A percentile compares a stretch with the other conserved stretches of the same genome.
Evolutionary conservation across 2,329 filamentous ascomycete genomes (phyloP).

Genomic region (Penicillium freii): DNA sequence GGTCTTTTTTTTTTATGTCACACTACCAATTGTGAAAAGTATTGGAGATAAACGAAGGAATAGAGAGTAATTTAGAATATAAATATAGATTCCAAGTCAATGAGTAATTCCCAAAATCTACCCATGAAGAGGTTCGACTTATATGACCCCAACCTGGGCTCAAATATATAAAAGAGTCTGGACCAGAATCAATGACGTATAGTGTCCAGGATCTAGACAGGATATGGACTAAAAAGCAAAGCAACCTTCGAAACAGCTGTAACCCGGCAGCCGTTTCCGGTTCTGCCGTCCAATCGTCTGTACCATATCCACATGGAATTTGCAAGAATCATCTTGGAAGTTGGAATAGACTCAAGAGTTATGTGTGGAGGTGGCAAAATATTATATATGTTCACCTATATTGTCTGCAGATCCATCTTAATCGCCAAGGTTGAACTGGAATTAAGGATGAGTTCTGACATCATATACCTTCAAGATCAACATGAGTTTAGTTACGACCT

Average conservation of each 20-base stretch:
- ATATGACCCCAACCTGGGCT: not conserved
- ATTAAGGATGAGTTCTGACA: not conserved
- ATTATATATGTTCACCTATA: not conserved
- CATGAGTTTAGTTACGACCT: not conserved
- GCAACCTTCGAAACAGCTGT: not conserved
- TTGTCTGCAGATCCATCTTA: not conserved
- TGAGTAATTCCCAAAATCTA: not conserved
- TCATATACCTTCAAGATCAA: not conserved
- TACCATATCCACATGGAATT: not conserved
- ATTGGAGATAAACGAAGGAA: not conserved
- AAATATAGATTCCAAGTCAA: not conserved
- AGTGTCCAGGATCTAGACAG: not conserved
- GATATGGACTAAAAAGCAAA: not conserved
- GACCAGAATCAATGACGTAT: conserved; percentile 8
- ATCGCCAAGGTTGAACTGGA: not conserved
- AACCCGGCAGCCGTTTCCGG: conserved; percentile 10
- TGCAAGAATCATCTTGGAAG: not conserved
- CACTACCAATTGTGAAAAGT: not conserved
- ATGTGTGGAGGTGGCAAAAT: not conserved
- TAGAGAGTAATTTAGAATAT: not conserved
- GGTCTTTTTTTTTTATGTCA: not conserved
- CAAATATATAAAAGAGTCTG: conserved; percentile 1
- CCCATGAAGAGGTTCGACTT: not conserved
- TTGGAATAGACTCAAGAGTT: not conserved
- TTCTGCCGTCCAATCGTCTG: not conserved